phyloP scores from a whole-genome alignment of 2,329 filamentous ascomycete genomes.

The Xylaria sp. region DNA sequence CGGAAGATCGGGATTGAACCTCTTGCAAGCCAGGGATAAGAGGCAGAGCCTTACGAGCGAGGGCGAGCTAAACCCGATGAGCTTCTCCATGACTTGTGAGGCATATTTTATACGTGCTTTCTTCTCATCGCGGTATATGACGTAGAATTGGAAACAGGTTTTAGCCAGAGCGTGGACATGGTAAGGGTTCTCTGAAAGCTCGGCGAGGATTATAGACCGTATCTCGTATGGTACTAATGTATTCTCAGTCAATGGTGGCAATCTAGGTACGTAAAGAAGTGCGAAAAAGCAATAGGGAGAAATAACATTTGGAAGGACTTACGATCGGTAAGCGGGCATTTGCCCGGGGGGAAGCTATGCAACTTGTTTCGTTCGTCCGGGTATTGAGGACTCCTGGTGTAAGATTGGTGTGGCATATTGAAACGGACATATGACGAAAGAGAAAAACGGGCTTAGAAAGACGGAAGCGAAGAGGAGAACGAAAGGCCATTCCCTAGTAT shows the following conservation, averaged over 20 bases:
- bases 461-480: not conserved
- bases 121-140: not conserved
- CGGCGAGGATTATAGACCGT: not conserved
- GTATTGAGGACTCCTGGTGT: not conserved
- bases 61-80: not conserved
- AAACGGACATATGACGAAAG: too few species aligned
- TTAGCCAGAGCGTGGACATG: not conserved
- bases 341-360: too few species aligned
- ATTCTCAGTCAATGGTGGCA: not conserved
- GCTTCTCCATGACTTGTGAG: not conserved
- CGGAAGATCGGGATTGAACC: too few species aligned
- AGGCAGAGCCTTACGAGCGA: not conserved
- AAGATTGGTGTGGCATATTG: not conserved
- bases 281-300: not conserved
- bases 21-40: not conserved
- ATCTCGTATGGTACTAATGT: not conserved
- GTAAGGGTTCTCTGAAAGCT: not conserved
- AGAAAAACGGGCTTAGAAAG: not conserved
- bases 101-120: not conserved
- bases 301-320: not conserved
- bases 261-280: not conserved
- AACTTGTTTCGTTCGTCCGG: too few species aligned
- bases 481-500: not conserved
- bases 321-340: not conserved
- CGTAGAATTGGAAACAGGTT: conserved; percentile 5